phyloP scores from a whole-genome alignment of 2,329 filamentous ascomycete genomes.

The Trichoderma koningiopsis region DNA sequence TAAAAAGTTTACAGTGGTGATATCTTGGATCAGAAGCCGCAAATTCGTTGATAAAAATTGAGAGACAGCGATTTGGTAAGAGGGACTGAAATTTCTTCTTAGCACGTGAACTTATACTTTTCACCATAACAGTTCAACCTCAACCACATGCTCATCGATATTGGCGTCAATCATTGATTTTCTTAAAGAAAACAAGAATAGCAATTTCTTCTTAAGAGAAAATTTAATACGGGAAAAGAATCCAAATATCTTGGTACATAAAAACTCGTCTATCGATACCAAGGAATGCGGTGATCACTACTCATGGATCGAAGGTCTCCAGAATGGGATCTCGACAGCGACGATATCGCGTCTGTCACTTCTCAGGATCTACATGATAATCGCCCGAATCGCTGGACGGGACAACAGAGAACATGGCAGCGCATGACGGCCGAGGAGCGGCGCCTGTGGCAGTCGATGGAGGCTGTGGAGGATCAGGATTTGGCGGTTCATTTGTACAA shows the following conservation, averaged over 20 bases:
- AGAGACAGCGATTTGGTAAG: not conserved
- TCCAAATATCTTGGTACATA: not conserved
- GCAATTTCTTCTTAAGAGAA: not conserved
- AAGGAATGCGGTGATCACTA: not conserved
- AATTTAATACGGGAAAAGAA: not conserved
- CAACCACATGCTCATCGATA: not conserved
- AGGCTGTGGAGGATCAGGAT: slow-evolving; percentile 65
- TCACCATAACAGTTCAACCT: not conserved
- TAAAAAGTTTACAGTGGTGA: not conserved
- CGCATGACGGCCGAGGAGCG: slow-evolving; percentile 63
- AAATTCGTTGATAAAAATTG: not conserved
- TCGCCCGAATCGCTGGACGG: slow-evolving; percentile 74
- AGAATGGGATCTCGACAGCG: slow-evolving; percentile 49
- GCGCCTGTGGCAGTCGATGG: slow-evolving; percentile 63
- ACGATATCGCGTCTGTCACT: slow-evolving; percentile 50
- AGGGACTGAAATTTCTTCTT: slow-evolving; percentile 8
- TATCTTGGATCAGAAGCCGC: not conserved
- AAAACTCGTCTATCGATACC: not conserved
- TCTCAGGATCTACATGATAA: slow-evolving; percentile 50
- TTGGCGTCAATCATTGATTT: not conserved
- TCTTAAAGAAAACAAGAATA: not conserved
- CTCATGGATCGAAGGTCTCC: slow-evolving; percentile 21
- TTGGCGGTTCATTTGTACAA: slow-evolving; percentile 79
- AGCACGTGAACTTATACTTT: slow-evolving; percentile 24
- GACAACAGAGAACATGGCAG: slow-evolving; percentile 68